Conservation (phyloP, 2,329 filamentous ascomycete species). For the Botrytis medusae region DNA sequence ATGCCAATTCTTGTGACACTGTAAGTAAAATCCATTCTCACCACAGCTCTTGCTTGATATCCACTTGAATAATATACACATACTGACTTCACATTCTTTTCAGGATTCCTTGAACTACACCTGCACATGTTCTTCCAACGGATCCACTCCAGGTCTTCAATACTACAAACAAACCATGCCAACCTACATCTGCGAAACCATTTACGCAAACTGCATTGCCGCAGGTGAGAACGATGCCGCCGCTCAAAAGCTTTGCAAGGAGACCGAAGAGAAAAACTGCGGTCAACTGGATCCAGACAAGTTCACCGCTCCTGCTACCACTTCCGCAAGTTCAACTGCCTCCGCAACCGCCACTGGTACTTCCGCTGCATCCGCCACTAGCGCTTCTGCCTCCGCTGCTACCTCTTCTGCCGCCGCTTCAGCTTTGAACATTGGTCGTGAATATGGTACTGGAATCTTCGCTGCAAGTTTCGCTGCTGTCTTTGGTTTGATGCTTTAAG, state of each 20-base stretch:
- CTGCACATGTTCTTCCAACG: constrained; percentile 56
- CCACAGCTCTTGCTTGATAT: background rate
- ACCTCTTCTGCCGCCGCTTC: constrained; percentile 44
- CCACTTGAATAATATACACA: constrained; percentile 12
- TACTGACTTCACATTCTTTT: background rate
- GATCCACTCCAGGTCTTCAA: constrained; percentile 53
- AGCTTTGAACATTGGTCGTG: constrained; percentile 43
- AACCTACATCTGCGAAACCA: constrained; percentile 57
- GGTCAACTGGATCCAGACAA: constrained; percentile 44
- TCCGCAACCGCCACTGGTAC: constrained; percentile 30
- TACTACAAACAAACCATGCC: constrained; percentile 59
- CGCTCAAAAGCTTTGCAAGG: constrained; percentile 49
- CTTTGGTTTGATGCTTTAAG: constrained; percentile 58
- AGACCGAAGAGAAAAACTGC: constrained; percentile 46
- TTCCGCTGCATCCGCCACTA: constrained; percentile 35
- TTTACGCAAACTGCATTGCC: constrained; percentile 50
- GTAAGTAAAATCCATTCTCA: constrained; percentile 46
- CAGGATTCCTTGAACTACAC: constrained; percentile 52
- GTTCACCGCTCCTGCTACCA: constrained; percentile 34
- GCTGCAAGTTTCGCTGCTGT: constrained; percentile 52
- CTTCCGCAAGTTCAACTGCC: constrained; percentile 43
- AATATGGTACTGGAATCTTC: constrained; percentile 47
- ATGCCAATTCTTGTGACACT: constrained; percentile 53
- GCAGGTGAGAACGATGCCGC: constrained; percentile 47
- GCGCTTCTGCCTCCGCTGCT: constrained; percentile 32